These are phyloP conservation scores for Calvatia gigantea DNA, from an alignment of 768 basidiomycete species.

Conservation along the genomic window DNA sequence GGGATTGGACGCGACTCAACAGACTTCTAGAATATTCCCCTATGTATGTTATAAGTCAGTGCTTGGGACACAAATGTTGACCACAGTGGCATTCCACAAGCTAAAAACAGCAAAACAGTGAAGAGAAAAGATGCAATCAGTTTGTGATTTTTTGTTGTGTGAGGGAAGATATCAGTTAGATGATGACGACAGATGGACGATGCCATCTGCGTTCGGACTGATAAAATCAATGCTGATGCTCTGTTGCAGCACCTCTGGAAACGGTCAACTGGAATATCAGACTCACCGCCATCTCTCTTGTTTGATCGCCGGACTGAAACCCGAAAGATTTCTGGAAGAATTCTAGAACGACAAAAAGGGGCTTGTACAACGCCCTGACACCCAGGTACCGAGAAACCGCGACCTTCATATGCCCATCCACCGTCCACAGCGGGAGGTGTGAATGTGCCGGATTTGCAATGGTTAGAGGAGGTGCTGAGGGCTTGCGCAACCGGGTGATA, in stretches of 20 bases:
- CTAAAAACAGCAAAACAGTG: too few species aligned
- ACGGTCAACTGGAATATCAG: not conserved
- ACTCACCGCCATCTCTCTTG: conserved; percentile 1
- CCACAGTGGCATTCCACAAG: too few species aligned
- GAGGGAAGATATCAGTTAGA: too few species aligned
- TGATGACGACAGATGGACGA: too few species aligned
- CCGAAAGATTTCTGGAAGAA: not conserved
- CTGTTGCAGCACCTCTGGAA: too few species aligned
- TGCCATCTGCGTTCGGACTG: too few species aligned
- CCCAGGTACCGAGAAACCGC: not conserved
- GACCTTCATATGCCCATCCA: not conserved
- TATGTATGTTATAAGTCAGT: not conserved
- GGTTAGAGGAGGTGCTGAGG: not conserved
- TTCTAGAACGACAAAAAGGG: not conserved
- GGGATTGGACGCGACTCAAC: not conserved
- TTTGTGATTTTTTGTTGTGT: too few species aligned
- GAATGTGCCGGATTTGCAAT: not conserved
- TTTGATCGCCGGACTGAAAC: not conserved
- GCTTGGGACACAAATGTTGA: too few species aligned
- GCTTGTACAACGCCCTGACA: not conserved
- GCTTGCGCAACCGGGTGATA: conserved; percentile 1
- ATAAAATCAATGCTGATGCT: too few species aligned
- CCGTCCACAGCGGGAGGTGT: not conserved
- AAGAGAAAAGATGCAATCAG: too few species aligned
- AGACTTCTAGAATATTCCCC: not conserved